Evolutionary conservation across 495 filamentous ascomycete species (phyloP), one percentile per base, ranked within the genome.

Genomic region (Hypoxylon lienhwacheense): DNA sequence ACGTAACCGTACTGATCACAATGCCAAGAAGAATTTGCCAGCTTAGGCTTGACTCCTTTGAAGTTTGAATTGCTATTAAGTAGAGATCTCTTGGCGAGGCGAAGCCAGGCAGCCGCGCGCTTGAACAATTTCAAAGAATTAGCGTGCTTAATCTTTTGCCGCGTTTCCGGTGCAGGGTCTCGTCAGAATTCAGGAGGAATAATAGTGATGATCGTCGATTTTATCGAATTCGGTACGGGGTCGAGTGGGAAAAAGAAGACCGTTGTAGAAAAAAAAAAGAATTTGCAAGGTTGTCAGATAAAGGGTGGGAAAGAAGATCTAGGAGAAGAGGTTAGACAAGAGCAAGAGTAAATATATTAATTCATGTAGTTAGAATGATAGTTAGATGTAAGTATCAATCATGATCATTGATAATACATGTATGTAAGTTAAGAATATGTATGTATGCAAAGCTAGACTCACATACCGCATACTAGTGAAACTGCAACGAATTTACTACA

Each of bases 51-150:
- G n/a, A n/a, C n/a, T n/a, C n/a, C n/a, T n/a, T 46, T 37, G 16
- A 7, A 32, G 15, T 46, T 42, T 20, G 8, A 47, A 37, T 43
- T 55, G n/a, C n/a, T n/a, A n/a, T n/a, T n/a, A n/a, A n/a, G n/a
- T n/a, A n/a, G n/a, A n/a, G n/a, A n/a, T n/a, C n/a, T n/a, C 52
- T 61, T 61, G 58, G 58, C 47, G 25, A 52, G n/a, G n/a, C n/a
- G n/a, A n/a, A n/a, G n/a, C n/a, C 42, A 37, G 47, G 40, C 58
- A 52, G 52, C 58, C 58, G 51, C 58, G 52, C 58, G 58, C 58
- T 61, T 55, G 58, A 54, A 5, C 33, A 40, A 40, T 46, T 24
- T 51, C 51, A 55, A 32, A 59, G 49, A 11, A 42, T 34, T 35
- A 22, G 41, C 47, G 40, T 61, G 36, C 29, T 52, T 55, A 52